Percentiles rank a stretch among this genome's conserved stretches.
These are phyloP conservation scores for Gynandropsis gynandra DNA, from an alignment of 345 rosid genomes.

Conservation along the genomic window DNA sequence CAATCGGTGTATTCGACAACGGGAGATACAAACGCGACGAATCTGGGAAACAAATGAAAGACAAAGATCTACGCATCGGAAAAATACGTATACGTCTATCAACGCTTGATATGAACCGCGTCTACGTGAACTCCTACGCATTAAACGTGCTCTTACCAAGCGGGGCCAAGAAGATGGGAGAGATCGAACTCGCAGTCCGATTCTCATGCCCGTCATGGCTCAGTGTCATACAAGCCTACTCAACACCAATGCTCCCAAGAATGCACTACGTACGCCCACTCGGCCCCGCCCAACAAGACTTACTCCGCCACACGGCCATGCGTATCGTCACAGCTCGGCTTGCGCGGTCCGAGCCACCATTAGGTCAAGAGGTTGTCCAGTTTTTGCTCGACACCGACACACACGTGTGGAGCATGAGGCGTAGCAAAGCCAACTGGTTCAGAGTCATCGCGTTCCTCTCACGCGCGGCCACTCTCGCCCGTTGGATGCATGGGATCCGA, in stretches of 20 bases:
- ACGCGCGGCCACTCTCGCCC: conserved; percentile 49
- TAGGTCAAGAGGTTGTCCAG: conserved; percentile 86
- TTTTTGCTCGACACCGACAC: conserved; percentile 73
- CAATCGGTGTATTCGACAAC: conserved; percentile 61
- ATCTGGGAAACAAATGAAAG: too few relatives aligned
- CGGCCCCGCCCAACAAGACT: conserved; percentile 73
- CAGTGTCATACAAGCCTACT: conserved; percentile 60
- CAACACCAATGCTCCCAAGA: conserved; percentile 69
- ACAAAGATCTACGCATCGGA: conserved; percentile 55
- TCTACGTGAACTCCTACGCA: conserved; percentile 51
- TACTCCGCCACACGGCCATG: conserved; percentile 81
- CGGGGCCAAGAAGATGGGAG: conserved; percentile 88
- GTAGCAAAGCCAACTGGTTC: conserved; percentile 91
- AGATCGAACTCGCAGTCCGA: conserved; percentile 67
- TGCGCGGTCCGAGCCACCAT: conserved; percentile 62
- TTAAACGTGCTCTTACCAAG: conserved; percentile 55
- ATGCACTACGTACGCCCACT: conserved; percentile 74
- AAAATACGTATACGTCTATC: conserved; percentile 69
- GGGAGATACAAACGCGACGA: too few relatives aligned
- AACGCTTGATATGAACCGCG: conserved; percentile 65
- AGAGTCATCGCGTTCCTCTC: conserved; percentile 64
- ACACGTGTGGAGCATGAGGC: conserved; percentile 89
- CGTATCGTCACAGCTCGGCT: conserved; percentile 64
- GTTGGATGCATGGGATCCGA: conserved; percentile 64
- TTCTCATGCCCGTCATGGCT: conserved; percentile 81